Conservation (phyloP, 257 asterid species). For the Jacaranda mimosifolia region DNA sequence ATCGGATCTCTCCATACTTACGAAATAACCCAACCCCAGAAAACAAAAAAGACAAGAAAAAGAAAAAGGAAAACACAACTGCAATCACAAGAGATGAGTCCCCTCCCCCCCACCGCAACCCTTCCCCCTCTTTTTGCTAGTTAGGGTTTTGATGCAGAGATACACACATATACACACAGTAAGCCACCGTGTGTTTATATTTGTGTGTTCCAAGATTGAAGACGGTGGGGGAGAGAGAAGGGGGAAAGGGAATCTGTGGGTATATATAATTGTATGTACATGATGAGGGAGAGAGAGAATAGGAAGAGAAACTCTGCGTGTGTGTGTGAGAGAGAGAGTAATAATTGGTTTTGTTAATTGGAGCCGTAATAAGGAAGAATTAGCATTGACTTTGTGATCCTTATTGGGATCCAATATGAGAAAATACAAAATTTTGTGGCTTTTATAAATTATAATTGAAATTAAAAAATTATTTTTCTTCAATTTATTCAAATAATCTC, state of each 20-base stretch:
- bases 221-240: background rate
- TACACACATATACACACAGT: slow-evolving; percentile 33
- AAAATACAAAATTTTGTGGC: background rate
- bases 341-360: slow-evolving; percentile 32
- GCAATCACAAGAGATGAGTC: slow-evolving; percentile 33
- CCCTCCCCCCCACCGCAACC: slow-evolving; percentile 26
- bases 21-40: background rate
- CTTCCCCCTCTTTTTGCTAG: slow-evolving; percentile 28
- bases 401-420: slow-evolving; percentile 33
- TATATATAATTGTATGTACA: slow-evolving; percentile 10
- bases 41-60: background rate
- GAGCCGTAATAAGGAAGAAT: slow-evolving; percentile 46
- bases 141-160: slow-evolving; percentile 49
- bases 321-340: background rate
- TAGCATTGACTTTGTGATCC: slow-evolving; percentile 40
- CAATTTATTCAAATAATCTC: too few relatives aligned
- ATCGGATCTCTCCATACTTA: slow-evolving; percentile 71
- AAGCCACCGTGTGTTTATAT: slow-evolving; percentile 24
- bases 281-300: slow-evolving; percentile 16
- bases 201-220: background rate
- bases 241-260: slow-evolving; percentile 11
- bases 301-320: too few relatives aligned
- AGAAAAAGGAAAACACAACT: slow-evolving; percentile 27
- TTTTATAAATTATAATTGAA: background rate
- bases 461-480: background rate